A percentile compares a stretch with the other conserved stretches of the same genome.
These are phyloP conservation scores for Quercus mongolica DNA, from an alignment of 306 rosid species.

Conservation along the genomic window DNA sequence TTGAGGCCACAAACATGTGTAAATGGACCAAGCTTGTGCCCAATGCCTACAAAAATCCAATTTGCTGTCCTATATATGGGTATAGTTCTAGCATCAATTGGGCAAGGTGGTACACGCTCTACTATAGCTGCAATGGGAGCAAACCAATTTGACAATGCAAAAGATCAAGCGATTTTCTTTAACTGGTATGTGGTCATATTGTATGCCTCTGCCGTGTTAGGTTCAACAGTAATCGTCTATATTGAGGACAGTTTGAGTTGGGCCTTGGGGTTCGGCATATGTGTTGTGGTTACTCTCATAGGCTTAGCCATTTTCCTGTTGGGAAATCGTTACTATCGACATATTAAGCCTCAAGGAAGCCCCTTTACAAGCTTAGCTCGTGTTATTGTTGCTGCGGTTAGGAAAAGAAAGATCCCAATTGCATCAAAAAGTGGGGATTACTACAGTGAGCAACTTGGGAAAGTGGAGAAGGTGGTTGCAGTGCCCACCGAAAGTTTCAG, in stretches of 20 bases:
- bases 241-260: constrained; percentile 17
- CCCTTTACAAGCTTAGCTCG: constrained; percentile 10
- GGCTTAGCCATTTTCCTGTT: constrained; percentile 14
- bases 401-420: constrained; percentile 9
- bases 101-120: constrained; percentile 18
- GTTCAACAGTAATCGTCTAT: constrained; percentile 13
- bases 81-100: constrained; percentile 8
- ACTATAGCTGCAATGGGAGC: constrained; percentile 23
- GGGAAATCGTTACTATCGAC: constrained; percentile 11
- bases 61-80: neutral
- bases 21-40: constrained; percentile 3
- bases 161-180: constrained; percentile 18
- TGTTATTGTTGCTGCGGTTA: constrained; percentile 2
- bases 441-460: constrained; percentile 6
- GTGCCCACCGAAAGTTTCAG: constrained; percentile 17
- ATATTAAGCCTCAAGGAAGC: constrained; percentile 16
- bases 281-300: neutral
- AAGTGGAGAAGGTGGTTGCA: neutral
- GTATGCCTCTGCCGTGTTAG: neutral
- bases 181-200: constrained; percentile 24
- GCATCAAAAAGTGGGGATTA: constrained; percentile 10
- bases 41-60: constrained; percentile 3
- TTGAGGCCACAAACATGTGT: constrained; percentile 18
- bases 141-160: constrained; percentile 14
- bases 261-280: constrained; percentile 4